A percentile compares a stretch with the other conserved stretches of the same genome.
These are phyloP conservation scores for Claviceps maximensis DNA, from an alignment of 2,329 filamentous ascomycete genomes.

Conservation along the genomic window DNA sequence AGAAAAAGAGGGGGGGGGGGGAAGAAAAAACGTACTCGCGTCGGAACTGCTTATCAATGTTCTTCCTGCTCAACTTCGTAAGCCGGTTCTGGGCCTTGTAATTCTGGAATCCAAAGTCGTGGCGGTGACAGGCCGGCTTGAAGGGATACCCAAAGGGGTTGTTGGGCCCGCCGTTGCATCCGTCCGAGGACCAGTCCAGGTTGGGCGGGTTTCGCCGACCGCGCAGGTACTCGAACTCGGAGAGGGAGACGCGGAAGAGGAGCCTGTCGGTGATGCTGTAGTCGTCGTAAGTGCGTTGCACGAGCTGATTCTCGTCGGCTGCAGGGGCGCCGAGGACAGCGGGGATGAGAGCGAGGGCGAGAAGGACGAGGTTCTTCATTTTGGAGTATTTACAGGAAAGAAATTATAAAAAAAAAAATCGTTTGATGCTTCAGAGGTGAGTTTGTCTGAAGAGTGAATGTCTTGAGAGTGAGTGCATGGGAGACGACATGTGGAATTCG, in stretches of 20 bases:
- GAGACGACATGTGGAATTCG: no score
- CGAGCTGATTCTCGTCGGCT: neutral
- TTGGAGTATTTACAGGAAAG: no score
- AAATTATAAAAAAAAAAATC: no score
- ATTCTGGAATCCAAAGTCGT: constrained; percentile 45
- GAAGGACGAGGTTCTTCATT: neutral
- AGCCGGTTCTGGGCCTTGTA: constrained; percentile 36
- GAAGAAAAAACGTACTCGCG: constrained; percentile 20
- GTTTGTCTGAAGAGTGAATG: no score
- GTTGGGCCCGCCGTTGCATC: constrained; percentile 28
- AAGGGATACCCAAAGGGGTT: constrained; percentile 32
- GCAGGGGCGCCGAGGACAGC: neutral
- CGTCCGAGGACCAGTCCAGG: constrained; percentile 29
- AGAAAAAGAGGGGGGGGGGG: neutral
- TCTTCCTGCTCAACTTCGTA: constrained; percentile 24
- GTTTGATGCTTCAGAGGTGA: no score
- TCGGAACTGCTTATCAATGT: constrained; percentile 38
- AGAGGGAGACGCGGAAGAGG: constrained; percentile 30
- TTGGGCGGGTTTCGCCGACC: constrained; percentile 24
- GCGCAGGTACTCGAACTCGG: constrained; percentile 27
- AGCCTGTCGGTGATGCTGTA: constrained; percentile 27
- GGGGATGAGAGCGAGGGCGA: neutral
- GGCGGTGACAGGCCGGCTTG: constrained; percentile 33
- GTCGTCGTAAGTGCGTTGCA: neutral
- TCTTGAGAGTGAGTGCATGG: no score